phyloP scores from a whole-genome alignment of 768 basidiomycete species.

The Goffeauzyma gilvescens region DNA sequence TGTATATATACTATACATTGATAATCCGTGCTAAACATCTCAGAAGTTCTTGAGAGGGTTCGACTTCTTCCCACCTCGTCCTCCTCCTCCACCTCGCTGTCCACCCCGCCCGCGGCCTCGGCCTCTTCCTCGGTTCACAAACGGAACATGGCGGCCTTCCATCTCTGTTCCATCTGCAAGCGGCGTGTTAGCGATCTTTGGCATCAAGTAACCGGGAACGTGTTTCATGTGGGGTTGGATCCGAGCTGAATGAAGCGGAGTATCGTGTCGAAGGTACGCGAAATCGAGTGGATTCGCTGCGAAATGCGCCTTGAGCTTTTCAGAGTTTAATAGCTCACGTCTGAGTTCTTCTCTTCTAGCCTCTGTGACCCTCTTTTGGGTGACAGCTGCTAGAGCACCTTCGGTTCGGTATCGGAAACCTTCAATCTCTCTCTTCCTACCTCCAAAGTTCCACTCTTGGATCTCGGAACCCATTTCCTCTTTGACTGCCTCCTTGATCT shows the following conservation, averaged over 20 bases:
- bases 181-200: slow-evolving; percentile 49
- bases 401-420: slow-evolving; percentile 97
- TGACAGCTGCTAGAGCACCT: slow-evolving; percentile 76
- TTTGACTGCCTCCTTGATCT: slow-evolving; percentile 55
- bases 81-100: slow-evolving; percentile 37
- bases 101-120: slow-evolving; percentile 42
- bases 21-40: too few relatives aligned
- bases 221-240: slow-evolving; percentile 90
- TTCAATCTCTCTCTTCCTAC: slow-evolving; percentile 77
- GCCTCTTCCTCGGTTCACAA: slow-evolving; percentile 39
- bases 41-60: slow-evolving; percentile 65
- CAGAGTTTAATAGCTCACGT: slow-evolving; percentile 78
- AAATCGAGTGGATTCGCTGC: slow-evolving; percentile 89
- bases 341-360: slow-evolving; percentile 86
- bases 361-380: slow-evolving; percentile 65
- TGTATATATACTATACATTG: neutral
- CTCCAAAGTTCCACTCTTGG: slow-evolving; percentile 73
- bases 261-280: slow-evolving; percentile 82
- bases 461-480: slow-evolving; percentile 41
- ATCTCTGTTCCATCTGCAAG: slow-evolving; percentile 29
- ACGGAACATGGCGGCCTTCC: slow-evolving; percentile 52
- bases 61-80: slow-evolving; percentile 49
- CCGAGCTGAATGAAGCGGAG: slow-evolving; percentile 72
- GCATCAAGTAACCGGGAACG: slow-evolving; percentile 78
- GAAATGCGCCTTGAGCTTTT: slow-evolving; percentile 95